Evolutionary conservation across 768 basidiomycete genomes (phyloP).

Genomic region (Mycena sanguinolenta): DNA sequence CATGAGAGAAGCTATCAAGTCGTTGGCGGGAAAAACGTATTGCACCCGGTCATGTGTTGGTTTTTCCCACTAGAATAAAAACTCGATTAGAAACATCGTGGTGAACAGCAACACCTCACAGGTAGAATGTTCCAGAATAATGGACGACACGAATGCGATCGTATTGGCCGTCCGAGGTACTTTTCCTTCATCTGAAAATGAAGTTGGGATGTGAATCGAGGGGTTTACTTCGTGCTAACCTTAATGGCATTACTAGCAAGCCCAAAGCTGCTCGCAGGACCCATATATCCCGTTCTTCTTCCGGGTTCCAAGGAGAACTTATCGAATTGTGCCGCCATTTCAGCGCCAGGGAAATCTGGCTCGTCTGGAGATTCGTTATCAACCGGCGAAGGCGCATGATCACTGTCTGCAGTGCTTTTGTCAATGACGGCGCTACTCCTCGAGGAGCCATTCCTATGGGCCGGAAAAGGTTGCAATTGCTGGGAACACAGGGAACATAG

Average conservation of each 20-base stretch:
- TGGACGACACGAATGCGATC: not conserved
- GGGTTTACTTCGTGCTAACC: too few relatives aligned
- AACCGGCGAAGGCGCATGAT: too few relatives aligned
- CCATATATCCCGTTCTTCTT: conserved; percentile 2
- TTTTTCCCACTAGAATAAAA: conserved; percentile 53
- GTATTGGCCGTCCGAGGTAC: not conserved
- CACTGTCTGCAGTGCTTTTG: not conserved
- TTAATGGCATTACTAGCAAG: conserved; percentile 7
- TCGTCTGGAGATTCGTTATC: too few relatives aligned
- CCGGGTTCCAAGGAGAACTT: not conserved
- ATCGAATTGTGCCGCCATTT: too few relatives aligned
- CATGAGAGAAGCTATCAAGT: conserved; percentile 64
- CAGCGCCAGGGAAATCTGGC: too few relatives aligned
- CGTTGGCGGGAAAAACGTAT: conserved; percentile 61
- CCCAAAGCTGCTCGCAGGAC: conserved; percentile 18
- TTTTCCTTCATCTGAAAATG: too few relatives aligned
- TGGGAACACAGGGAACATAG: conserved; percentile 27
- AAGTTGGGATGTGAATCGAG: not conserved
- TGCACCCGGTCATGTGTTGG: conserved; percentile 41
- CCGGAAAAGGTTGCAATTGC: conserved; percentile 15
- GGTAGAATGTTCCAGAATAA: not conserved
- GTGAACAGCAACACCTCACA: too few relatives aligned
- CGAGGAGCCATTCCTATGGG: not conserved
- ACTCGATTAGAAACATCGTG: not conserved
- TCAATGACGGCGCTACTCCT: not conserved